phyloP scores from a whole-genome alignment of 1,284 basidiomycete species.

The Sanghuangporus weigelae region DNA sequence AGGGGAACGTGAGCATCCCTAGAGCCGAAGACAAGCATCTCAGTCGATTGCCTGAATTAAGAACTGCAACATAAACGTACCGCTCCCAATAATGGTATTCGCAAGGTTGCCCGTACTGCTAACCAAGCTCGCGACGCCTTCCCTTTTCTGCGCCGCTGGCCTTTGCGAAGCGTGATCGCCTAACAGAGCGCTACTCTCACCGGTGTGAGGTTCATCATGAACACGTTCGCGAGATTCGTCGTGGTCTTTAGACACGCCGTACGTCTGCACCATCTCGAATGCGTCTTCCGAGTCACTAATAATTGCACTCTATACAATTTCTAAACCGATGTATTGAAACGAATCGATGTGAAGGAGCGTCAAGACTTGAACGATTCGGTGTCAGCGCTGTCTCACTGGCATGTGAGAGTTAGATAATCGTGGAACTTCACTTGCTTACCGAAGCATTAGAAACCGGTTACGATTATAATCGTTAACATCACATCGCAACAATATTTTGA shows the following conservation, averaged over 20 bases:
- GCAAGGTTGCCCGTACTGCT: slow-evolving; percentile 74
- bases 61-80: slow-evolving; percentile 37
- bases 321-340: not conserved
- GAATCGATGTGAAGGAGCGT: not conserved
- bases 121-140: slow-evolving; percentile 60
- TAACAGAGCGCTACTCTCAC: slow-evolving; percentile 48
- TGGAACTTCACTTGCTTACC: not conserved
- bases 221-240: slow-evolving; percentile 4
- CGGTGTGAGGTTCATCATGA: slow-evolving; percentile 2
- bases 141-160: slow-evolving; percentile 29
- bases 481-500: too few species aligned
- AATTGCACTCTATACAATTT: not conserved
- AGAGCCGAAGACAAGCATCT: not conserved
- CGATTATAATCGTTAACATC: not conserved
- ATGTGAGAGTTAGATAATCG: not conserved
- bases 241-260: slow-evolving; percentile 41
- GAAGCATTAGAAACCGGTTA: not conserved
- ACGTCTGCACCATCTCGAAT: slow-evolving; percentile 56
- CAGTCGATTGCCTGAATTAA: slow-evolving; percentile 14
- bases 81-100: slow-evolving; percentile 88
- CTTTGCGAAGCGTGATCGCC: slow-evolving; percentile 34
- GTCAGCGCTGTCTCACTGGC: too few species aligned
- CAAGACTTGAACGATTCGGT: not conserved
- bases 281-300: not conserved
- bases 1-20: slow-evolving; percentile 82